These are phyloP conservation scores for Tricholoma sp. DNA, from an alignment of 768 basidiomycete genomes.

Conservation along the genomic window DNA sequence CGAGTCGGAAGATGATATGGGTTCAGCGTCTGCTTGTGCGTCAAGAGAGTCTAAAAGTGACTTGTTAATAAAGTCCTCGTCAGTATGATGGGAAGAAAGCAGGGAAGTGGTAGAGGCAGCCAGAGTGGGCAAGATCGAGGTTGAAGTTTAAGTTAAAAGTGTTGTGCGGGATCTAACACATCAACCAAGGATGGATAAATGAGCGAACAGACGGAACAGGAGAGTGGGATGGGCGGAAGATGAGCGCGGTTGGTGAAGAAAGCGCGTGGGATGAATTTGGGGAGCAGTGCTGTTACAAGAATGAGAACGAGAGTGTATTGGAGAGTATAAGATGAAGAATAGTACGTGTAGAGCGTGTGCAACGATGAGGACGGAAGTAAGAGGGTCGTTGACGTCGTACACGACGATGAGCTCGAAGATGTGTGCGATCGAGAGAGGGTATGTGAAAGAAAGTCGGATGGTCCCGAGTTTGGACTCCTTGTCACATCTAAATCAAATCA, in stretches of 20 bases:
- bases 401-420: constrained; percentile 29
- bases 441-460: constrained; percentile 46
- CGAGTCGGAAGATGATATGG: constrained; percentile 48
- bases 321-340: constrained; percentile 6
- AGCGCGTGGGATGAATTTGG: constrained; percentile 20
- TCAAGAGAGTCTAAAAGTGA: constrained; percentile 79
- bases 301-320: constrained; percentile 11
- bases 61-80: constrained; percentile 85
- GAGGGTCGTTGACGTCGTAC: constrained; percentile 19
- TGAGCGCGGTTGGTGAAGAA: constrained; percentile 13
- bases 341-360: constrained; percentile 9
- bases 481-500: constrained; percentile 44
- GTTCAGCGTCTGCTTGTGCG: constrained; percentile 80
- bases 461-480: constrained; percentile 36
- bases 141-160: constrained; percentile 8
- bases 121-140: constrained; percentile 41
- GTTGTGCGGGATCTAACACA: constrained; percentile 22
- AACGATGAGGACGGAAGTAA: constrained; percentile 17
- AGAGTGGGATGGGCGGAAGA: constrained; percentile 6
- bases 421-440: constrained; percentile 43
- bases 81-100: constrained; percentile 37
- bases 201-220: constrained; percentile 10
- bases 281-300: constrained; percentile 11
- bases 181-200: constrained; percentile 22
- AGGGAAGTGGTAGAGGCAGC: constrained; percentile 41